Evolutionary conservation across 2,329 filamentous ascomycete species (phyloP).

Genomic region (Aaosphaeria pasadenensis): DNA sequence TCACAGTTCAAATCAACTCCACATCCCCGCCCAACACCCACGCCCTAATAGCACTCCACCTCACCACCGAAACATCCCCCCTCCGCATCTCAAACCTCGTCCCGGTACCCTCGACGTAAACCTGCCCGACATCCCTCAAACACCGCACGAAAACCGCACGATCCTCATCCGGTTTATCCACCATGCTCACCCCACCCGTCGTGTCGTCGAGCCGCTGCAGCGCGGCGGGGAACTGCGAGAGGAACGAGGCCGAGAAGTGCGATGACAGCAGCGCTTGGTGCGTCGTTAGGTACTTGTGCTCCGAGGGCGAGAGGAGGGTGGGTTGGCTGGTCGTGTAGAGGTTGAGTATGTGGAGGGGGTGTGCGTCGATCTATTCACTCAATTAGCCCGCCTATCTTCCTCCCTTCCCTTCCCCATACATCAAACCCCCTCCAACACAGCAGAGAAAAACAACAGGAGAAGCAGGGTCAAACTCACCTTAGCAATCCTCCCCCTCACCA

Average conservation of each 20-base stretch:
- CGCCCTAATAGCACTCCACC: constrained; percentile 58
- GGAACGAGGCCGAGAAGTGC: constrained; percentile 83
- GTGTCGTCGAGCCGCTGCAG: constrained; percentile 88
- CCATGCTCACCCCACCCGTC: constrained; percentile 86
- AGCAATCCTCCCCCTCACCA: constrained; percentile 78
- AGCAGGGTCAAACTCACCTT: constrained; percentile 61
- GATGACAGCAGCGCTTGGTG: constrained; percentile 81
- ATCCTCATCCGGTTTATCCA: constrained; percentile 80
- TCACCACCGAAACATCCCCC: constrained; percentile 57
- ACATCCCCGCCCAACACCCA: constrained; percentile 74
- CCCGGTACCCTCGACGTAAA: constrained; percentile 59
- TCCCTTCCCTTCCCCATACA: not conserved
- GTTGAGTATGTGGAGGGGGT: constrained; percentile 70
- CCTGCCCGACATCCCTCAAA: constrained; percentile 58
- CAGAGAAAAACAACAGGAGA: not conserved
- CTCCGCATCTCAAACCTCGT: constrained; percentile 44
- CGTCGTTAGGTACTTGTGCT: constrained; percentile 77
- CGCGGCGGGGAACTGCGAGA: constrained; percentile 73
- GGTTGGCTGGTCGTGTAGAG: constrained; percentile 55
- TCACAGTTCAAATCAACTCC: constrained; percentile 49
- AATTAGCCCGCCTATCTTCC: not conserved
- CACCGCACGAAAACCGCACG: constrained; percentile 81
- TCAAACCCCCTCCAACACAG: not conserved
- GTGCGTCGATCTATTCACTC: constrained; percentile 65
- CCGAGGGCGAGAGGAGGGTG: constrained; percentile 66